phyloP scores from a whole-genome alignment of 805 yeast genomes.

The Metschnikowia peoriensis region DNA sequence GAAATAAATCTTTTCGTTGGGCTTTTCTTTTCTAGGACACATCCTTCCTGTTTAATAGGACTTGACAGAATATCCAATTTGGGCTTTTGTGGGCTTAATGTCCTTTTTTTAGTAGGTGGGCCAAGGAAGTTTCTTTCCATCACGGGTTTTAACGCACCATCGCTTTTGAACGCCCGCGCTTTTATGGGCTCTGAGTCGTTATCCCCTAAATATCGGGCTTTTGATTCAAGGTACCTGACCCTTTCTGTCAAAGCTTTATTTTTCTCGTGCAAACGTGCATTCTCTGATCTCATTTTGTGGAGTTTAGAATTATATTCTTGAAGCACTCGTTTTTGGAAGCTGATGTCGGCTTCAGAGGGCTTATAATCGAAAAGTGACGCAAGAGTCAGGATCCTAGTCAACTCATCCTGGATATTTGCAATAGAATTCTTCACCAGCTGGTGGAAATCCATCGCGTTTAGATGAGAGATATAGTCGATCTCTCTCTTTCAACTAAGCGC shows the following conservation, averaged over 20 bases:
- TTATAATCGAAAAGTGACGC: constrained; percentile 7
- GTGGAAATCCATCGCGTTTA: constrained; percentile 12
- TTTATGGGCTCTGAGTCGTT: background rate
- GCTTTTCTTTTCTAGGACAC: background rate
- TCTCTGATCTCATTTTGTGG: constrained; percentile 11
- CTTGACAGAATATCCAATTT: constrained; percentile 15
- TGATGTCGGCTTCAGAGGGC: constrained; percentile 1
- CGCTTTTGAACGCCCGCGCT: constrained; percentile 7
- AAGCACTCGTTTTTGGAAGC: constrained; percentile 12
- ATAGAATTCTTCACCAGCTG: constrained; percentile 16
- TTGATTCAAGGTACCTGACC: constrained; percentile 3
- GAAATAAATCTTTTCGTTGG: background rate
- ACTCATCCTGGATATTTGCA: constrained; percentile 18
- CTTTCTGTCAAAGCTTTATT: constrained; percentile 10
- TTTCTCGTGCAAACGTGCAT: constrained; percentile 9
- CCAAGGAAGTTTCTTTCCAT: background rate
- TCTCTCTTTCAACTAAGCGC: background rate
- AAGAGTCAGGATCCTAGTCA: constrained; percentile 11
- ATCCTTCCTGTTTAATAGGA: constrained; percentile 11
- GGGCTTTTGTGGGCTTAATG: background rate
- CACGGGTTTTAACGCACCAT: background rate
- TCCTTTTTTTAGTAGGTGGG: constrained; percentile 6
- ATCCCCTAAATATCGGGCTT: background rate
- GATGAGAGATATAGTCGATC: background rate
- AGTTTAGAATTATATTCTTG: constrained; percentile 19